Conservation (phyloP, 1,284 basidiomycete species). For the Naganishia cerealis region DNA sequence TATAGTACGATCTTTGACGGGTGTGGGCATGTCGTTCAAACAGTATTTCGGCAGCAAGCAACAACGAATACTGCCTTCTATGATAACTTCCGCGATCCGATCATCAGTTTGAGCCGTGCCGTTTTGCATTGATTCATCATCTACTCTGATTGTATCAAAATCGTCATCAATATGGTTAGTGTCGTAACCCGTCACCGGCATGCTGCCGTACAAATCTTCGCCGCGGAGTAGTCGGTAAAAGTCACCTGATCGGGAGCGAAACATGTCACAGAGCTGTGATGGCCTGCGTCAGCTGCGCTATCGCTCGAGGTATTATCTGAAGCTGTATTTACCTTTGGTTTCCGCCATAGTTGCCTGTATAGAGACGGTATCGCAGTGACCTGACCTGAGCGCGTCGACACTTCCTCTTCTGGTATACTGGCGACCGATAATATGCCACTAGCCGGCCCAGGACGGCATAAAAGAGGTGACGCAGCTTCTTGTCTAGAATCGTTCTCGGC, state of each 20-base stretch:
- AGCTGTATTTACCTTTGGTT: conserved; percentile 5
- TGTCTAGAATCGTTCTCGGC: not conserved
- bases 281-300: not conserved
- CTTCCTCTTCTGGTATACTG: not conserved
- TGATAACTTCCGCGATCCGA: conserved; percentile 38
- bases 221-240: conserved; percentile 14
- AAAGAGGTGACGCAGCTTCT: not conserved
- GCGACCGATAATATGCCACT: conserved; percentile 15
- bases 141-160: conserved; percentile 50
- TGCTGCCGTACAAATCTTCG: conserved; percentile 7
- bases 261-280: conserved; percentile 6
- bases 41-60: conserved; percentile 60
- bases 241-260: conserved; percentile 9
- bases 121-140: conserved; percentile 68
- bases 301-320: not conserved
- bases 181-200: not conserved
- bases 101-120: conserved; percentile 54
- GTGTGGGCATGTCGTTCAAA: conserved; percentile 57
- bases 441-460: conserved; percentile 2
- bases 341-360: conserved; percentile 16
- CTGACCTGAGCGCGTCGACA: not conserved
- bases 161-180: not conserved
- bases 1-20: conserved; percentile 66
- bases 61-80: conserved; percentile 58
- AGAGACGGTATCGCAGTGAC: not conserved